Evolutionary conservation across 306 rosid genomes (phyloP).

Genomic region (Cicer chorassanicum): DNA sequence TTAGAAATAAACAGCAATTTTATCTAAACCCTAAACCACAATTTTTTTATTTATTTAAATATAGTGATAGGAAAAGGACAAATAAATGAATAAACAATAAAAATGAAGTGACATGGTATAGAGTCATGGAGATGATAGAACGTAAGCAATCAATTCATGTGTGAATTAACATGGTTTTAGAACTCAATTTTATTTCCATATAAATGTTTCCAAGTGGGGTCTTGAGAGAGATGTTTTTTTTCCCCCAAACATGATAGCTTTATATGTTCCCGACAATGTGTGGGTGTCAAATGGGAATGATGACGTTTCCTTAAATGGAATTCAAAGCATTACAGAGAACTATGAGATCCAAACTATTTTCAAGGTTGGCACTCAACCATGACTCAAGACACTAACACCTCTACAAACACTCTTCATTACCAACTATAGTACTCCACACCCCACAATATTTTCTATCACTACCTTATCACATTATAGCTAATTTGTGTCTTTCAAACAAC

Average conservation of each 20-base stretch:
- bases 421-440: constrained; percentile 3
- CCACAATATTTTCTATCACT: constrained; percentile 35
- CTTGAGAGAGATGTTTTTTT: constrained; percentile 46
- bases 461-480: neutral
- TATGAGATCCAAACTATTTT: constrained; percentile 57
- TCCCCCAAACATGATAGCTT: constrained; percentile 60
- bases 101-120: constrained; percentile 44
- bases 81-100: neutral
- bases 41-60: neutral
- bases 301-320: constrained; percentile 69
- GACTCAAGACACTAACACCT: constrained; percentile 43
- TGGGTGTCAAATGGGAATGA: constrained; percentile 70
- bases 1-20: too few relatives aligned
- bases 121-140: constrained; percentile 51
- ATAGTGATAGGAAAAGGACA: constrained; percentile 43
- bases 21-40: too few relatives aligned
- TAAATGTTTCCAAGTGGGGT: constrained; percentile 46
- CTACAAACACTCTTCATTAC: constrained; percentile 39
- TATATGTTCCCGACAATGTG: constrained; percentile 95
- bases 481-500: too few relatives aligned
- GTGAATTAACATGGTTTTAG: constrained; percentile 51
- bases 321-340: constrained; percentile 49
- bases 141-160: constrained; percentile 56
- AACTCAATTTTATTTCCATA: constrained; percentile 50
- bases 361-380: constrained; percentile 44